A percentile compares a stretch with the other conserved stretches of the same genome.
Conservation (phyloP, 2,329 filamentous ascomycete genomes). For the Aspergillus sp. region DNA sequence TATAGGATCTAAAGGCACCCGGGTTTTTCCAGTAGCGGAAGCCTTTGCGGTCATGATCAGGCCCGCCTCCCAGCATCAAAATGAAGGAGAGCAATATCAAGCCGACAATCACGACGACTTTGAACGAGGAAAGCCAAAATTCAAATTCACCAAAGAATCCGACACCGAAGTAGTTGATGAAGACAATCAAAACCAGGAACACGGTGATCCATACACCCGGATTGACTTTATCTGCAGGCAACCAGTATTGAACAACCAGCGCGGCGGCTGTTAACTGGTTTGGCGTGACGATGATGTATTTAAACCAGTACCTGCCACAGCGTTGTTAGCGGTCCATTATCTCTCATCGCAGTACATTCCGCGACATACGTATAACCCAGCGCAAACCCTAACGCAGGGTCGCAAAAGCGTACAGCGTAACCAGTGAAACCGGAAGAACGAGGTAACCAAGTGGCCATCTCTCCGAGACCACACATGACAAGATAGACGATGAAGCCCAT, state of each 20-base stretch:
- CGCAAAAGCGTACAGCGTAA: constrained; percentile 76
- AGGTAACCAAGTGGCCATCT: constrained; percentile 83
- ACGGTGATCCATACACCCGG: constrained; percentile 77
- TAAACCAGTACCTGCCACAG: constrained; percentile 57
- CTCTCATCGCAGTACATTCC: not conserved
- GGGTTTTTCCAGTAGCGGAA: constrained; percentile 68
- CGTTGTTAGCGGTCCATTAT: not conserved
- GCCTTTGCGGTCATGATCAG: constrained; percentile 60
- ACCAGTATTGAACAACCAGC: constrained; percentile 77
- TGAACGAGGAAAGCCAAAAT: constrained; percentile 62
- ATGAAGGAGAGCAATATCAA: constrained; percentile 66
- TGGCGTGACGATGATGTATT: constrained; percentile 81
- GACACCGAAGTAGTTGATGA: constrained; percentile 71
- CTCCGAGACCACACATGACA: constrained; percentile 78
- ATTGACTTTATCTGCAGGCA: constrained; percentile 64
- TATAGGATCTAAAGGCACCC: constrained; percentile 57
- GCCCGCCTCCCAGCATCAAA: constrained; percentile 65
- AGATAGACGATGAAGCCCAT: constrained; percentile 66
- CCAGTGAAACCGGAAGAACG: constrained; percentile 77
- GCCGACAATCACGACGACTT: constrained; percentile 65
- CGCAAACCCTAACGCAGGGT: constrained; percentile 77
- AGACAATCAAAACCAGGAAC: constrained; percentile 62
- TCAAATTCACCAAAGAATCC: constrained; percentile 69
- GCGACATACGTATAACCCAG: constrained; percentile 65
- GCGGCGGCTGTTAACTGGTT: constrained; percentile 82